Evolutionary conservation across 2,329 filamentous ascomycete species (phyloP), one percentile per base, ranked within the genome.

Genomic region (Aspergillus caelatus): DNA sequence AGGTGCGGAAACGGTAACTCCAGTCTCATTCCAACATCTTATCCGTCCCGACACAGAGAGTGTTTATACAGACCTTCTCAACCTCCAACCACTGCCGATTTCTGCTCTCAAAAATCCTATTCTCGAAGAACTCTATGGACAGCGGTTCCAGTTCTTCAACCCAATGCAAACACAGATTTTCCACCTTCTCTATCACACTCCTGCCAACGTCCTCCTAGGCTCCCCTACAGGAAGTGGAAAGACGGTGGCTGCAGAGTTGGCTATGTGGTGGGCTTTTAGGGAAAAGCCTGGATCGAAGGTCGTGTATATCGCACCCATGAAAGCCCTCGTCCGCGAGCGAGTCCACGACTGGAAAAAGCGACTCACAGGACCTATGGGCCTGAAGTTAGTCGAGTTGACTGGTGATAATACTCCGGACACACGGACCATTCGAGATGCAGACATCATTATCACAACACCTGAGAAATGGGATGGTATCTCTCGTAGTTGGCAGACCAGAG

Each of bases 401-500:
- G 94, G 91, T 83, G 95, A 99, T 81, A 99, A 98, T 73, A 99
- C 96, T 0, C 96, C 96, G 0, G 95, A 99, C 74, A 99, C 95
- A 0, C 86, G 93, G 57, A 97, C 94, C 0, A 99, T 99, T 71
- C 88, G 94, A 70, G 91, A 98, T 74, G 95, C 95, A 4, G 95
- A 99, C 75, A 93, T 99, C 66, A 99, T 99, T 71, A 93, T 99
- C 72, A 99, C 95, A 0, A 99, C 96, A 0, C 96, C 95, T n/a
- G 95, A 99, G 80, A 99, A 99, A 77, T 99, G 95, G 95, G 96
- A 99, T 75, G 96, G 96, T 86, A 98, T 99, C 70, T 97, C 93
- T 71, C 91, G 95, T 86, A 96, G 92, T 74, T 99, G 96, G 95
- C 94, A 98, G 78, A 98, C 94, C 6, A 91, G 95, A 87, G 91